phyloP scores from a whole-genome alignment of 805 yeast species.

The Yamadazyma ubonensis region DNA sequence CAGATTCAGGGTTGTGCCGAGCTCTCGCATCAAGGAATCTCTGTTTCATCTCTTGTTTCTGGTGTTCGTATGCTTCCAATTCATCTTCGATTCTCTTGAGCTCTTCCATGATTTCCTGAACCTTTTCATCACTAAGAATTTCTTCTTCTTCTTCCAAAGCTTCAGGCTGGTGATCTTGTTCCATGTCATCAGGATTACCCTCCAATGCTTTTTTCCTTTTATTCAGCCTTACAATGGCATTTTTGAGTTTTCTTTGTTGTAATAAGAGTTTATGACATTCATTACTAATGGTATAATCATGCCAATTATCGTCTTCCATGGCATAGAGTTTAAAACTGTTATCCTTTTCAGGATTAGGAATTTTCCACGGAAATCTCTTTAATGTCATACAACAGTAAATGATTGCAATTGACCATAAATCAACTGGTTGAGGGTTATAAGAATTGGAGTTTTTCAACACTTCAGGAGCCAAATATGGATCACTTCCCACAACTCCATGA shows the following conservation, averaged over 20 bases:
- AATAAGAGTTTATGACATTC: constrained; percentile 66
- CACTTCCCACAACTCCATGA: constrained; percentile 81
- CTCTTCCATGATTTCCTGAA: constrained; percentile 31
- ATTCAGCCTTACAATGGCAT: constrained; percentile 41
- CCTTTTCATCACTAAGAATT: constrained; percentile 31
- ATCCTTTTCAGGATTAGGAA: constrained; percentile 73
- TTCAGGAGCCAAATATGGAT: constrained; percentile 90
- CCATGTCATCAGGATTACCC: constrained; percentile 16
- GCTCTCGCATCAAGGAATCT: constrained; percentile 23
- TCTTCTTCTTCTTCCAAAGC: constrained; percentile 18
- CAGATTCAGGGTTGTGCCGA: constrained; percentile 6
- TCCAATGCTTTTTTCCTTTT: constrained; percentile 33
- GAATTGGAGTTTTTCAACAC: constrained; percentile 59
- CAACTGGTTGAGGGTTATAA: constrained; percentile 91
- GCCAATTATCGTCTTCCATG: constrained; percentile 74
- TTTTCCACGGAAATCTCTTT: constrained; percentile 93
- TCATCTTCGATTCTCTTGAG: constrained; percentile 36
- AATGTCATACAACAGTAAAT: constrained; percentile 90
- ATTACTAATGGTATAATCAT: constrained; percentile 72
- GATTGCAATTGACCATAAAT: constrained; percentile 90
- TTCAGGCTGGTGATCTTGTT: constrained; percentile 19
- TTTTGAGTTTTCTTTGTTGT: constrained; percentile 57
- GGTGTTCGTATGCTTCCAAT: constrained; percentile 36
- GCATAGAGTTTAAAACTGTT: constrained; percentile 81
- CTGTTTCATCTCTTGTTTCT: constrained; percentile 35